Conservation (phyloP, 106 monocot genomes). For the Dendrobium chrysotoxum region DNA sequence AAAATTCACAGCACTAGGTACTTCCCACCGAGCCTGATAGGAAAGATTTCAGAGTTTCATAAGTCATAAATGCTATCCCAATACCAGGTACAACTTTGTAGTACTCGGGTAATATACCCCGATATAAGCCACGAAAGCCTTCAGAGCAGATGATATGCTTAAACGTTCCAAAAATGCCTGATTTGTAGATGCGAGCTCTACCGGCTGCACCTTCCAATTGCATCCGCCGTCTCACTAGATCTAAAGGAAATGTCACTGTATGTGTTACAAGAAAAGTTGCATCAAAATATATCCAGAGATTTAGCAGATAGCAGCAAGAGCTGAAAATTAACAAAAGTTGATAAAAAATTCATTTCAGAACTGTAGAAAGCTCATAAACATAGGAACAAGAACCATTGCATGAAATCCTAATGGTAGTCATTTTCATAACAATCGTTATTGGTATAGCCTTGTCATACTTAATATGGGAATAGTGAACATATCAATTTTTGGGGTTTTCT, state of each 20-base stretch:
- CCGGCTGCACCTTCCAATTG: constrained; percentile 79
- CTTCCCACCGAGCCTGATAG: background rate
- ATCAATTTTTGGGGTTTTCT: too few relatives aligned
- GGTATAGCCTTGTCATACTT: too few relatives aligned
- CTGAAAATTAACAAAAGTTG: too few relatives aligned
- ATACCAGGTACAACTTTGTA: constrained; percentile 76
- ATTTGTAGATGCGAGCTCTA: constrained; percentile 56
- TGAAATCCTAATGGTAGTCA: too few relatives aligned
- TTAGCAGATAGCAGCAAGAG: too few relatives aligned
- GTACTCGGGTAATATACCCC: constrained; percentile 81
- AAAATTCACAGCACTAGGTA: background rate
- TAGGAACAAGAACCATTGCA: too few relatives aligned
- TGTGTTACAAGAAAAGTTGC: background rate
- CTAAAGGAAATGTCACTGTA: constrained; percentile 75
- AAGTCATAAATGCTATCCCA: constrained; percentile 83
- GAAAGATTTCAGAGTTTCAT: constrained; percentile 48
- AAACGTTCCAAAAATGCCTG: constrained; percentile 53
- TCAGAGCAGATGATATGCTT: constrained; percentile 52
- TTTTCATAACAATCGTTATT: too few relatives aligned
- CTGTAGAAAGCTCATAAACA: too few relatives aligned
- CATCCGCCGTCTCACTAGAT: constrained; percentile 74
- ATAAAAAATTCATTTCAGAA: too few relatives aligned
- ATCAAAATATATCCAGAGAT: background rate
- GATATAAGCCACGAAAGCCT: constrained; percentile 70
- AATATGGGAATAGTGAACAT: too few relatives aligned